Evolutionary conservation across 345 rosid species (phyloP).

Genomic region (Pugionium dolabratum): DNA sequence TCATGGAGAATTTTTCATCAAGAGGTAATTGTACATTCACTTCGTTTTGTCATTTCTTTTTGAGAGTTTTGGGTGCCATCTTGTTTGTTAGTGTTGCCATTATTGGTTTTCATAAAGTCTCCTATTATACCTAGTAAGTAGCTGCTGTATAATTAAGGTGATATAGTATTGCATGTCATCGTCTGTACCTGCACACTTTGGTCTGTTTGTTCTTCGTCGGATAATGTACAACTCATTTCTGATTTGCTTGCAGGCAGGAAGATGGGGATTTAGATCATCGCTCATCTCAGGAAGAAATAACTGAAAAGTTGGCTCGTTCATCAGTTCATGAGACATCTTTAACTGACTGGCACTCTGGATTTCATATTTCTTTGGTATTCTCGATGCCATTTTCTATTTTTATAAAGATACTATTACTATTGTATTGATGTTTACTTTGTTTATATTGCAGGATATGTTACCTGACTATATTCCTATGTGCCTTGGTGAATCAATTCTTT

Average conservation of each 20-base stretch:
- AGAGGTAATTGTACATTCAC: constrained; percentile 51
- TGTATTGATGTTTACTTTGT: constrained; percentile 27
- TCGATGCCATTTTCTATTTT: constrained; percentile 23
- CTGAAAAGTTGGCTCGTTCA: constrained; percentile 65
- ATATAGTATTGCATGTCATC: background rate
- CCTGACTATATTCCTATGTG: constrained; percentile 88
- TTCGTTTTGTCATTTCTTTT: background rate
- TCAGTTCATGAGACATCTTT: constrained; percentile 74
- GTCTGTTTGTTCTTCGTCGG: constrained; percentile 12
- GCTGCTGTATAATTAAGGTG: constrained; percentile 10
- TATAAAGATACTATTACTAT: background rate
- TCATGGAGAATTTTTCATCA: constrained; percentile 83
- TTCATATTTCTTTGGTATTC: constrained; percentile 81
- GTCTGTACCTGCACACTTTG: constrained; percentile 7
- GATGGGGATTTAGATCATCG: constrained; percentile 62
- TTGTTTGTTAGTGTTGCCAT: background rate
- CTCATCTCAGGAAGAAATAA: constrained; percentile 57
- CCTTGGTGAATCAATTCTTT: constrained; percentile 88
- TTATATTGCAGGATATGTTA: constrained; percentile 82
- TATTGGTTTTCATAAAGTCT: constrained; percentile 2
- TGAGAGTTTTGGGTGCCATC: background rate
- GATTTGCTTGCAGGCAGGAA: constrained; percentile 67
- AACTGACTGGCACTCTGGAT: constrained; percentile 96
- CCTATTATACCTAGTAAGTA: background rate
- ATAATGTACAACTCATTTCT: background rate